Base-by-base conservation (phyloP, 106 monocot genomes). In the Dendrobium officinale region DNA sequence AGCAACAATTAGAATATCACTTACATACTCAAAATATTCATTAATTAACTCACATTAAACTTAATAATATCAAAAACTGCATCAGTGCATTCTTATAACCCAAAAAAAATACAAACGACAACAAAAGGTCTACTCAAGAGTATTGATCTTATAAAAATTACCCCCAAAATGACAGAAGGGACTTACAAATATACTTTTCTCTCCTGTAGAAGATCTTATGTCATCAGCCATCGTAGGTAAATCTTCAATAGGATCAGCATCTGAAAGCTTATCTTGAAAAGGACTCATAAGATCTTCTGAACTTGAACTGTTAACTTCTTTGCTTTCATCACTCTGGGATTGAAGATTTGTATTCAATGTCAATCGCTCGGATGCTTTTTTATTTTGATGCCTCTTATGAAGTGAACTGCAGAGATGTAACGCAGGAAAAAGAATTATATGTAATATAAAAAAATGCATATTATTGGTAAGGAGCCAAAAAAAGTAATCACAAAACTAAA, bases 361-460 rank as follows among this genome's bases (percentile, higher is more conserved):
- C 27, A 78, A 78, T 29, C 37, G 72, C n/a, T 85, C 77, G 3
- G 56, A 59, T 55, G n/a, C 42, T n/a, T 83, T 90, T 87, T 85
- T 90, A n/a, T 42, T 26, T 72, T 85, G 81, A 45, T 81, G 80
- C 73, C 80, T 88, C 78, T 67, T 90, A 17, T 55, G 67, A 75
- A 82, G 80, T 42, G 86, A 86, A 78, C 91, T 91, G 86, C 88
- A 88, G 15, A 40, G 16, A 81, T 44, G 13, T 9, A 74, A 44
- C 42, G 42, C 41, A 41, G 43, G 19, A 43, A 42, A 19, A 74
- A 74, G 19, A 31, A 74, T 74, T 4, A 4, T 13, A 74, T 20
- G 74, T 44, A 24, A 74, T 20, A 13, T 44, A 42, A 74, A 42
- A 42, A 43, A 20, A 37, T 15, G 20, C 4, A 74, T 74, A 44